Conservation (phyloP, 129 eudicot species). For the Centaurea solstitialis region DNA sequence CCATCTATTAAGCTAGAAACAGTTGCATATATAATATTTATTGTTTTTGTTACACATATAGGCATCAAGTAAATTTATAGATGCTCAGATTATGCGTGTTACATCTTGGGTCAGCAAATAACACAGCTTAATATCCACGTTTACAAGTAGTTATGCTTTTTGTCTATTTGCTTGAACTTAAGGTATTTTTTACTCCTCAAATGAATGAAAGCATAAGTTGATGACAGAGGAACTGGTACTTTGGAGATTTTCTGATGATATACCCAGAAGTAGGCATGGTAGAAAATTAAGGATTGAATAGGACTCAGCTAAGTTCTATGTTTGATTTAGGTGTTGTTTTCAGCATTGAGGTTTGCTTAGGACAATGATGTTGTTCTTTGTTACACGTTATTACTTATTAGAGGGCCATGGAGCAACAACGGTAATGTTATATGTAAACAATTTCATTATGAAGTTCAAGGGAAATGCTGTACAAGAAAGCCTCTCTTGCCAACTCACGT, state of each 20-base stretch:
- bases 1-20: neutral
- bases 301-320: neutral
- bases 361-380: too few species aligned
- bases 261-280: neutral
- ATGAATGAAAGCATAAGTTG: neutral
- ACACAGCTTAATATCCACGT: neutral
- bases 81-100: constrained; percentile 8
- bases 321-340: neutral
- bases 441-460: too few species aligned
- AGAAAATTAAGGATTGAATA: neutral
- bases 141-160: too few species aligned
- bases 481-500: neutral
- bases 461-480: neutral
- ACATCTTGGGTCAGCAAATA: neutral
- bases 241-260: neutral
- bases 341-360: neutral
- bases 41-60: constrained; percentile 1
- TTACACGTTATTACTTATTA: too few species aligned
- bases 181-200: neutral
- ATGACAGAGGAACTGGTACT: neutral
- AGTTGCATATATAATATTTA: constrained; percentile 7
- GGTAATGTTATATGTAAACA: neutral
- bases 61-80: neutral
- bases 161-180: too few species aligned
- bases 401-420: neutral